Base-by-base conservation (phyloP, 305 asterid species). In the Fraxinus ornus region DNA sequence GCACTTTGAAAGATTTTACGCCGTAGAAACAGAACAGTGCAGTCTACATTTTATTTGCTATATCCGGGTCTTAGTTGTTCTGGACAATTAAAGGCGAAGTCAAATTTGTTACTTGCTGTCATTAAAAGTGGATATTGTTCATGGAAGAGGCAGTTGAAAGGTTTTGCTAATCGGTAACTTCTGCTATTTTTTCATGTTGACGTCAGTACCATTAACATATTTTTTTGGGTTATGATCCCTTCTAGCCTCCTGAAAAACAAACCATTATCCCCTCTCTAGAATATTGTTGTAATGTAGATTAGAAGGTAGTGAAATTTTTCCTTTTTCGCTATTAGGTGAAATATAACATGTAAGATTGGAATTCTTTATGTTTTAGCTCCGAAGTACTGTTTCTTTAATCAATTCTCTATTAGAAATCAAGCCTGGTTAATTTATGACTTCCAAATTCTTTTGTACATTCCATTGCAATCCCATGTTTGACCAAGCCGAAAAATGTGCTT, bases 1-100 rank as follows among this genome's bases (percentile, higher is more conserved):
- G 62, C 77, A 78, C 82, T 80, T 70, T 86, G 85, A 86, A 86
- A 78, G 79, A 83, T 79, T 55, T 33, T 7, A 82, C 79, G 15
- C 89, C 79, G 3, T 41, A 81, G 76, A 75, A 83, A 66, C 80
- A 78, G 44, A 78, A 35, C 30, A 60, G 74, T 82, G 75, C 84
- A 75, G 37, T 33, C 75, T 71, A 44, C 64, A 60, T n/a, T 76
- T 5, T 66, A 68, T 78, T 74, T 60, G 5, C 73, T 39, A 76
- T 5, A 24, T 60, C 47, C 28, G 0, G 12, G 3, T 24, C 72
- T 21, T 22, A 62, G 30, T 21, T 7, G 15, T 33, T 22, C 33
- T 0, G 32, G 72, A 21, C 7, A 62, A 21, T 19, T 19, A 9
- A 17, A 21, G 26, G 66, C 26, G 26, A 26, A 64, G 13, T 64